A percentile compares a stretch with the other conserved stretches of the same genome.
These are phyloP conservation scores for Penicillium sp. DNA, from an alignment of 2,329 filamentous ascomycete species.

Conservation along the genomic window DNA sequence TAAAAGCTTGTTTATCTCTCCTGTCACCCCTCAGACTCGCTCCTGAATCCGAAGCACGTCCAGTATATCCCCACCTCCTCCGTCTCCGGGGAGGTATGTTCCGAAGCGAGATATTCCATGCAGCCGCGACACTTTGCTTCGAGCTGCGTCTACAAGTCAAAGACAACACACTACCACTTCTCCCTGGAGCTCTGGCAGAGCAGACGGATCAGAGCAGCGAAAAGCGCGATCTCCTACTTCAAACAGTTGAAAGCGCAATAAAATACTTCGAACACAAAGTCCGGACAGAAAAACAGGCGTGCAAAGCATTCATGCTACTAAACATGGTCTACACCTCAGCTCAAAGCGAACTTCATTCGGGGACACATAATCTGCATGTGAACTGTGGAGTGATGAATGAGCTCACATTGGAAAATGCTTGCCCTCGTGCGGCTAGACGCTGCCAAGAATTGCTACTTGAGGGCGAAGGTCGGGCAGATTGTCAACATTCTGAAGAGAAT, in stretches of 20 bases:
- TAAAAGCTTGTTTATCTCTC: background rate
- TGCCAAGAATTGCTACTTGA: background rate
- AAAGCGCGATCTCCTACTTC: background rate
- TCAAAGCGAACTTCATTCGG: background rate
- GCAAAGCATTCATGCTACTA: constrained; percentile 1
- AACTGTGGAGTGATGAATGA: background rate
- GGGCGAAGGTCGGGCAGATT: background rate
- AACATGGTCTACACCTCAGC: background rate
- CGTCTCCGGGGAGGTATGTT: constrained; percentile 1
- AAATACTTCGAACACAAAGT: constrained; percentile 2
- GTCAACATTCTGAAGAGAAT: constrained; percentile 1
- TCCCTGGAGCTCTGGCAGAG: background rate
- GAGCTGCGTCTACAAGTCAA: constrained; percentile 2
- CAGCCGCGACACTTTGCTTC: constrained; percentile 1
- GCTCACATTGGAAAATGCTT: background rate
- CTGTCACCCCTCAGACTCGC: background rate
- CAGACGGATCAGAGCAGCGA: background rate
- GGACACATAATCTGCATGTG: background rate
- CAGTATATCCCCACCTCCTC: background rate
- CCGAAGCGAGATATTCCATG: constrained; percentile 3
- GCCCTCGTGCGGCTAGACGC: background rate
- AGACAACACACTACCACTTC: background rate
- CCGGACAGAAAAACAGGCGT: constrained; percentile 1
- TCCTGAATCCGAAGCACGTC: background rate
- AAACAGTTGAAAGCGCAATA: background rate